A percentile compares a stretch with the other conserved stretches of the same genome.
Conservation (phyloP, 805 yeast genomes). For the Schizosaccharomyces cryophilus region DNA sequence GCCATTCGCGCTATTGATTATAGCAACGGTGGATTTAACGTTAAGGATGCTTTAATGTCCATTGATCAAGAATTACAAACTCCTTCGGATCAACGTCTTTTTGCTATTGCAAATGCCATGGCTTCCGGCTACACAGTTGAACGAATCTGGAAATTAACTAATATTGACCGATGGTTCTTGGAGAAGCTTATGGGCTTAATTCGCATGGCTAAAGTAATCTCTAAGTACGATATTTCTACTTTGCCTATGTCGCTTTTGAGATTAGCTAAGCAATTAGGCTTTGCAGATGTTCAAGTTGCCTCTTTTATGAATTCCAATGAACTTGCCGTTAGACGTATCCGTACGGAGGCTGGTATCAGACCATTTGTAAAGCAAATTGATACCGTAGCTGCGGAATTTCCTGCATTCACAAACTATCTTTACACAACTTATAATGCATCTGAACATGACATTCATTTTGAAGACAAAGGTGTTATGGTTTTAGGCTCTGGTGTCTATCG, state of each 20-base stretch:
- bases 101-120: slow-evolving; percentile 89
- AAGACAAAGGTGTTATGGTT: slow-evolving; percentile 80
- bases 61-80: slow-evolving; percentile 82
- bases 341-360: slow-evolving; percentile 63
- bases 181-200: slow-evolving; percentile 59
- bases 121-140: slow-evolving; percentile 74
- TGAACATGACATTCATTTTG: slow-evolving; percentile 56
- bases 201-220: slow-evolving; percentile 30
- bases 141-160: slow-evolving; percentile 70
- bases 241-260: slow-evolving; percentile 39
- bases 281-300: slow-evolving; percentile 91
- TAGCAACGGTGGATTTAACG: slow-evolving; percentile 75
- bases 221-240: slow-evolving; percentile 15
- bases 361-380: slow-evolving; percentile 95
- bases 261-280: slow-evolving; percentile 88
- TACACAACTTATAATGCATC: slow-evolving; percentile 91
- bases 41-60: slow-evolving; percentile 63
- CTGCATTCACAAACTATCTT: slow-evolving; percentile 84
- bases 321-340: slow-evolving; percentile 68
- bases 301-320: slow-evolving; percentile 70
- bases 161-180: slow-evolving; percentile 90
- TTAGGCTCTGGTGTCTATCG: slow-evolving; percentile 98
- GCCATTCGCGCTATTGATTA: slow-evolving; percentile 93
- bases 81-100: slow-evolving; percentile 90
- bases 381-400: slow-evolving; percentile 95